Evolutionary conservation across 805 yeast genomes (phyloP), one percentile per base, ranked within the genome.

Genomic region (Schwanniomyces occidentalis): DNA sequence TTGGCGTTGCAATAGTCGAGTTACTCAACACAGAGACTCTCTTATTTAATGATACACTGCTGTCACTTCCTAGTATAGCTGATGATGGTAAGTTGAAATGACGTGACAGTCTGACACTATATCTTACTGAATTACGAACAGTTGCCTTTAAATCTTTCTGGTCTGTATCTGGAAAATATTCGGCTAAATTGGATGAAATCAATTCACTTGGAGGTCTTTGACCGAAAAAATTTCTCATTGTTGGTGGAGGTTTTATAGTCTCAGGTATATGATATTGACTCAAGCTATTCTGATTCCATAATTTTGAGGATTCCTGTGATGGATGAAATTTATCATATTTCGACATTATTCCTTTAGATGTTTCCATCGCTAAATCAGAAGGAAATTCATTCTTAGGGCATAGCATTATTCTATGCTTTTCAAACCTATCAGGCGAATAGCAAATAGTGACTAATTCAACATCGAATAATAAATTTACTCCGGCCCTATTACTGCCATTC

Each of bases 191-290:
- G 2, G 90, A 80, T 2, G 97, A 86, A 41, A 91, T 93, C 48
- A 90, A 74, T 53, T 88, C 95, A 40, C 93, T 82, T 1, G 98
- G 90, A 5, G 99, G 99, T 51, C 99, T 72, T 57, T 87, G 96
- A 16, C 95, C 95, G 58, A 82, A 82, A 40, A 85, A 73, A 36
- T 65, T 70, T 37, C 76, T 67, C 48, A 73, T 41, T 2, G 56
- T 49, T 26, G 46, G 49, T 18, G 27, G 15, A 12, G 19, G 24
- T 8, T 30, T 21, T 16, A 29, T 37, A 12, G 31, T 33, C 14
- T 52, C 62, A 6, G 58, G 50, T 6, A 51, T 41, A 35, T 51
- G 61, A 34, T 42, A 50, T 31, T 53, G 54, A 27, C 47, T 47
- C 12, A 48, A 33, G 24, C 45, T 42, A n/a, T 49, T 51, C n/a